Base-by-base conservation (phyloP, 2,329 filamentous ascomycete genomes). In the Scytalidium sp. region DNA sequence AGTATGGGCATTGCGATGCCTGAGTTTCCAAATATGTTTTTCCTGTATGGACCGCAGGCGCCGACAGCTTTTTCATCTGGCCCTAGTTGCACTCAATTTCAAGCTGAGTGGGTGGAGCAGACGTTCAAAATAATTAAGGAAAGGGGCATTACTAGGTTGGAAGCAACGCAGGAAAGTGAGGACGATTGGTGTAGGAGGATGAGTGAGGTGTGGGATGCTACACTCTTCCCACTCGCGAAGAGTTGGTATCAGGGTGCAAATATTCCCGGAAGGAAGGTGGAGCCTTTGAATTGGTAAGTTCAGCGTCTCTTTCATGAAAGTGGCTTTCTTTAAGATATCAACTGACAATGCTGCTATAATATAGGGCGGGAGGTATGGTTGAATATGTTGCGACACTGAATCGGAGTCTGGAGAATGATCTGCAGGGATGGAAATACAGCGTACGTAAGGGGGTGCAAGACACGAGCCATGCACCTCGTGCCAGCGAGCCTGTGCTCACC, bases 1-100 rank as follows among this genome's bases (percentile, higher is more conserved):
- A 57, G 61, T 5, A 53, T 78, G 1, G 76, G 75, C 1, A 66
- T 72, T 11, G 66, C 69, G 0, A 65, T 71, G 13, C 55, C 65
- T 9, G 66, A 67, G 3, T 75, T 73, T 53, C 73, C 74, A 1
- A 79, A 79, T 46, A 67, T 78, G 63, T 76, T 78, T 64, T 72
- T 73, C 50, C 60, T 63, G 6, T 71, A 69, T 48, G 70, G 70
- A 0, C 70, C 70, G 1, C 70, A 74, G 32, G 66, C 51, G 6
- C 72, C 71, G 2, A 69, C 67, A 1, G 62, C 66, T 0, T 58
- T 73, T 47, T 46, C 63, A 52, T 73, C 73, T 44, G 71, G 69
- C 1, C 72, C 71, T 0, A 67, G 65, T 0, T 70, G 66, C 45
- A 64, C 65, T 2, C 66, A 75, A 54, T 27, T 69, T 10, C 71